A percentile compares a stretch with the other conserved stretches of the same genome.
phyloP scores from a whole-genome alignment of 495 filamentous ascomycete genomes.

The Xylaria grammica region DNA sequence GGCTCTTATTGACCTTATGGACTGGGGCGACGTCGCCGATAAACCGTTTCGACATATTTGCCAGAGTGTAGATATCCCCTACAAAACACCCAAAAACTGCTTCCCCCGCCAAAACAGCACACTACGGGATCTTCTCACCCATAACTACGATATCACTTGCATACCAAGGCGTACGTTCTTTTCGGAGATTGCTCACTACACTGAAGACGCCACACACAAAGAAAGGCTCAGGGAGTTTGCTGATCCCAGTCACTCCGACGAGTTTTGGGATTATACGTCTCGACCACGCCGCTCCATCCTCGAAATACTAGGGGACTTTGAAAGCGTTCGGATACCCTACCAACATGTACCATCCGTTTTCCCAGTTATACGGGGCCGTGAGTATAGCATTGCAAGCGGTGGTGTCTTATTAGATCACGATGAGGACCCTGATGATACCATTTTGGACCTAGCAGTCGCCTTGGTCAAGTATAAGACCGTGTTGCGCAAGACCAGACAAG shows the following conservation, averaged over 20 bases:
- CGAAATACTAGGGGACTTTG: conserved; percentile 90
- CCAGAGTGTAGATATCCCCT: conserved; percentile 41
- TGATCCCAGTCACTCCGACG: conserved; percentile 76
- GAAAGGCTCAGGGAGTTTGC: conserved; percentile 85
- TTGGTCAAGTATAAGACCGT: conserved; percentile 91
- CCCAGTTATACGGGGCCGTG: conserved; percentile 75
- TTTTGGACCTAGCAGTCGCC: conserved; percentile 82
- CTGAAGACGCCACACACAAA: conserved; percentile 70
- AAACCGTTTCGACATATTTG: conserved; percentile 50
- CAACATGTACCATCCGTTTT: conserved; percentile 70
- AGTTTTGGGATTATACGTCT: conserved; percentile 94
- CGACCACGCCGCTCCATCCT: conserved; percentile 89
- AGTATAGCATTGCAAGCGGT: conserved; percentile 88
- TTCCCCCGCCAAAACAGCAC: conserved; percentile 59
- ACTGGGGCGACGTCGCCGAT: conserved; percentile 76
- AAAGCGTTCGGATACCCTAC: conserved; percentile 80
- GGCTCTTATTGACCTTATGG: conserved; percentile 73
- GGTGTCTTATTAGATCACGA: conserved; percentile 42
- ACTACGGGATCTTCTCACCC: conserved; percentile 73
- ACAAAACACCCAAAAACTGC: conserved; percentile 30
- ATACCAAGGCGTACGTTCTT: conserved; percentile 92
- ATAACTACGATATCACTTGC: conserved; percentile 85
- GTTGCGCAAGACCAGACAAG: conserved; percentile 81
- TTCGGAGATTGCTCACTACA: conserved; percentile 71
- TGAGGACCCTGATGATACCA: conserved; percentile 29